Evolutionary conservation across 2,329 filamentous ascomycete species (phyloP).

Genomic region (Taxawa tesnikishii): DNA sequence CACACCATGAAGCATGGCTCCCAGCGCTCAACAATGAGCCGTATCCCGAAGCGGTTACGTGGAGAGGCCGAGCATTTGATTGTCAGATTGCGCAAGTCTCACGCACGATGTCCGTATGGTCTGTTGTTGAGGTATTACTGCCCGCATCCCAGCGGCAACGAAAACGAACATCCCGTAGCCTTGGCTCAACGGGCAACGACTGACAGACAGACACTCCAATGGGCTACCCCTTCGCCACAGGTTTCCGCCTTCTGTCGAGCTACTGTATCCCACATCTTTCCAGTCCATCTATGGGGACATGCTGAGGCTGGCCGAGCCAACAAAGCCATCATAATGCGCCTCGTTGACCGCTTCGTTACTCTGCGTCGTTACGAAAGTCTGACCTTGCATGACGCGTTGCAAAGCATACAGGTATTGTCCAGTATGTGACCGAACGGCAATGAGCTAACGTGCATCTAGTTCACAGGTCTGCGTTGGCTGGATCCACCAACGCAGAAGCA

Average conservation of each 20-base stretch:
- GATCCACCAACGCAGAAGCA: slow-evolving; percentile 34
- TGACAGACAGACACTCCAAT: slow-evolving; percentile 48
- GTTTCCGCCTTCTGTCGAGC: slow-evolving; percentile 84
- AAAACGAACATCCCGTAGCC: not conserved
- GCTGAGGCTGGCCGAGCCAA: slow-evolving; percentile 47
- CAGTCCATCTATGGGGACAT: slow-evolving; percentile 60
- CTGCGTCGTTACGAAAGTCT: slow-evolving; percentile 72
- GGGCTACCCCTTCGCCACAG: slow-evolving; percentile 53
- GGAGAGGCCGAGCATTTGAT: slow-evolving; percentile 50
- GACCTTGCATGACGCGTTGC: slow-evolving; percentile 63
- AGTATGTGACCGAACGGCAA: slow-evolving; percentile 1
- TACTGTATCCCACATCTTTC: slow-evolving; percentile 59
- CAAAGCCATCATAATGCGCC: slow-evolving; percentile 46
- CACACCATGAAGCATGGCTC: not conserved
- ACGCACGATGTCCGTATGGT: slow-evolving; percentile 67
- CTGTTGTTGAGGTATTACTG: slow-evolving; percentile 74
- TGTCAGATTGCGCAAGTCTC: slow-evolving; percentile 54
- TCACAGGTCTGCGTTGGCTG: slow-evolving; percentile 49
- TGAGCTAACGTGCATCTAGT: not conserved
- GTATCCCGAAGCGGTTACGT: slow-evolving; percentile 55
- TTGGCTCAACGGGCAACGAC: no score
- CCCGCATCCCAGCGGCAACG: slow-evolving; percentile 15
- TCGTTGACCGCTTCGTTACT: slow-evolving; percentile 65
- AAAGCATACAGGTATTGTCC: slow-evolving; percentile 59
- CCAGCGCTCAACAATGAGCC: not conserved